phyloP scores from a whole-genome alignment of 805 yeast genomes.

The Metschnikowia arizonensis region DNA sequence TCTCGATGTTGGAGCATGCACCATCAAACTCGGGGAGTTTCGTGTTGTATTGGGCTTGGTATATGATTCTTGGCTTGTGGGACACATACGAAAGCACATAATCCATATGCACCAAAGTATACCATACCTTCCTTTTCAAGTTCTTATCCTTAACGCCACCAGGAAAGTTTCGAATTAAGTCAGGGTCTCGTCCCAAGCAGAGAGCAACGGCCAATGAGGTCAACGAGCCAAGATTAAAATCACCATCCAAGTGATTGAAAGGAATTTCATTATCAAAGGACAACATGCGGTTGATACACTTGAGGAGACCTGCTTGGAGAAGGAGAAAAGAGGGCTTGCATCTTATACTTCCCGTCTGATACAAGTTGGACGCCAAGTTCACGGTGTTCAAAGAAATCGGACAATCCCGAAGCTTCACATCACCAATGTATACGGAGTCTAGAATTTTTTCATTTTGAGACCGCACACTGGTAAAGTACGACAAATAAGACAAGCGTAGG shows the following conservation, averaged over 20 bases:
- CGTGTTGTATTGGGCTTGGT: constrained; percentile 9
- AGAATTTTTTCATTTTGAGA: constrained; percentile 11
- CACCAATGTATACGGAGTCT: constrained; percentile 7
- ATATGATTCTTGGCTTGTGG: constrained; percentile 12
- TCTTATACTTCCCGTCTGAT: constrained; percentile 12
- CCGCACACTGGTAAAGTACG: constrained; percentile 15
- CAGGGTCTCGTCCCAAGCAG: constrained; percentile 17
- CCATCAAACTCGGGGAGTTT: constrained; percentile 10
- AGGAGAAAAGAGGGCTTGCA: constrained; percentile 12
- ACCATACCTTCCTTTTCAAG: constrained; percentile 18
- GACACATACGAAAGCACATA: constrained; percentile 10
- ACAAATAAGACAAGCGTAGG: constrained; percentile 17
- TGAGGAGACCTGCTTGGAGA: constrained; percentile 20
- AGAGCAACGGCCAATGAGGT: constrained; percentile 13
- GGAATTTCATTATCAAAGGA: constrained; percentile 19
- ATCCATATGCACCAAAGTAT: constrained; percentile 14
- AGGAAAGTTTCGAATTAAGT: constrained; percentile 6
- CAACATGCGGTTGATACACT: constrained; percentile 9
- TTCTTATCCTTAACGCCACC: constrained; percentile 12
- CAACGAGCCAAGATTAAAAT: constrained; percentile 9
- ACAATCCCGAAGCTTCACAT: constrained; percentile 6
- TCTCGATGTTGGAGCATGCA: constrained; percentile 10
- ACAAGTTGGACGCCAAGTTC: constrained; percentile 15
- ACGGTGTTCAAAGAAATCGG: constrained; percentile 18
- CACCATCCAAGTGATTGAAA: constrained; percentile 7